Evolutionary conservation across 306 rosid genomes (phyloP).

Genomic region (Mimosa pudica): DNA sequence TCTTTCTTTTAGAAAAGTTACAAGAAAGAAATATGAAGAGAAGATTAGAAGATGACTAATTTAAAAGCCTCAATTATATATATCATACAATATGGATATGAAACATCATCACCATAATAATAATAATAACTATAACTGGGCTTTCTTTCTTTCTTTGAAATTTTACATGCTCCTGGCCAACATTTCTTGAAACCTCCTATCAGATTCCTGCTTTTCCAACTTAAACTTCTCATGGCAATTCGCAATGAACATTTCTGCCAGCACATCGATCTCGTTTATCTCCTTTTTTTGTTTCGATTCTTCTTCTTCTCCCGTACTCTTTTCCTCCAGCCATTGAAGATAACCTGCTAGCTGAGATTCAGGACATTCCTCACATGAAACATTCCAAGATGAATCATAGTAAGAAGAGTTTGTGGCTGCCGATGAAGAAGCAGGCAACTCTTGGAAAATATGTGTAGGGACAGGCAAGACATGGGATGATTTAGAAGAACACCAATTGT

Average conservation of each 20-base stretch:
- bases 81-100: background rate
- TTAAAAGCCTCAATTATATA: conserved; percentile 9
- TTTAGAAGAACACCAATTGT: conserved; percentile 84
- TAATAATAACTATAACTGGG: background rate
- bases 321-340: conserved; percentile 86
- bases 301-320: conserved; percentile 33
- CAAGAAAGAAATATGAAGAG: conserved; percentile 35
- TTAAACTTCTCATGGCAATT: conserved; percentile 81
- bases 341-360: conserved; percentile 70
- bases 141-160: background rate
- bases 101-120: background rate
- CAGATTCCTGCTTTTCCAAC: conserved; percentile 93
- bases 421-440: conserved; percentile 5
- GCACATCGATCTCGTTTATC: conserved; percentile 68
- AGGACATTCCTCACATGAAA: conserved; percentile 33
- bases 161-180: conserved; percentile 66
- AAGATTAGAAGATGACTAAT: conserved; percentile 17
- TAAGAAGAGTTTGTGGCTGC: conserved; percentile 33
- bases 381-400: conserved; percentile 53
- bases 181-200: conserved; percentile 86
- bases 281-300: conserved; percentile 18
- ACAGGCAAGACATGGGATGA: conserved; percentile 83
- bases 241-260: conserved; percentile 89
- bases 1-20: conserved; percentile 35
- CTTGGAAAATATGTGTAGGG: conserved; percentile 54